Percentiles rank a stretch among this genome's conserved stretches.
These are phyloP conservation scores for Mortierella sp. DNA, from an alignment of 371 early-diverging fungal genomes.

Conservation along the genomic window DNA sequence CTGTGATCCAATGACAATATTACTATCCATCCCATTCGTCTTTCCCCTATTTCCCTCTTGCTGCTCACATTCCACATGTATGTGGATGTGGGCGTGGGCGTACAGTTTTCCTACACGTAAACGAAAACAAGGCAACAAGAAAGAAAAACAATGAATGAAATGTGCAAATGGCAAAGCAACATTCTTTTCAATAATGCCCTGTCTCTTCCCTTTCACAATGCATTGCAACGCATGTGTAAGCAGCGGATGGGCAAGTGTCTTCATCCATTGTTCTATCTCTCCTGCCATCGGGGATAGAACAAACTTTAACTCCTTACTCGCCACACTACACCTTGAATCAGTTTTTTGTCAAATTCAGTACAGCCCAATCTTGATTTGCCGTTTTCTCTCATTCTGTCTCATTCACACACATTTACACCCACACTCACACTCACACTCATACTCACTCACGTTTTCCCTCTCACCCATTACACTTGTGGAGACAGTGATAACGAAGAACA, in stretches of 20 bases:
- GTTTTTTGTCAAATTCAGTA: background rate
- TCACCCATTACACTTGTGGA: too few species aligned
- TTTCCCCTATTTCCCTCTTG: background rate
- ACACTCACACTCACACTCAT: background rate
- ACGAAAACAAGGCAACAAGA: background rate
- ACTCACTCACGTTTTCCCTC: too few species aligned
- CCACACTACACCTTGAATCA: background rate
- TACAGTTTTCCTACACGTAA: too few species aligned
- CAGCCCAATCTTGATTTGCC: background rate
- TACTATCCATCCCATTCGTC: background rate
- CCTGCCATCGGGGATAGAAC: background rate
- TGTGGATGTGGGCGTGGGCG: too few species aligned
- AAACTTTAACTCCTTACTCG: background rate
- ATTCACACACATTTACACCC: too few species aligned
- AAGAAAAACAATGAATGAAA: background rate
- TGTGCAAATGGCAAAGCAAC: background rate
- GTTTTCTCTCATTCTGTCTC: background rate
- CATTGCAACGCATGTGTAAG: background rate
- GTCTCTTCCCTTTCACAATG: background rate
- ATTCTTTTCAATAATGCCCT: background rate
- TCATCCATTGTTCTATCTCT: background rate
- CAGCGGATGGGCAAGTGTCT: background rate
- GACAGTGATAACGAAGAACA: too few species aligned
- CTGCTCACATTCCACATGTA: background rate
- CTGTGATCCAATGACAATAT: too few species aligned